phyloP scores from a whole-genome alignment of 805 yeast species.

The Sugiyamaella lignohabitans region DNA sequence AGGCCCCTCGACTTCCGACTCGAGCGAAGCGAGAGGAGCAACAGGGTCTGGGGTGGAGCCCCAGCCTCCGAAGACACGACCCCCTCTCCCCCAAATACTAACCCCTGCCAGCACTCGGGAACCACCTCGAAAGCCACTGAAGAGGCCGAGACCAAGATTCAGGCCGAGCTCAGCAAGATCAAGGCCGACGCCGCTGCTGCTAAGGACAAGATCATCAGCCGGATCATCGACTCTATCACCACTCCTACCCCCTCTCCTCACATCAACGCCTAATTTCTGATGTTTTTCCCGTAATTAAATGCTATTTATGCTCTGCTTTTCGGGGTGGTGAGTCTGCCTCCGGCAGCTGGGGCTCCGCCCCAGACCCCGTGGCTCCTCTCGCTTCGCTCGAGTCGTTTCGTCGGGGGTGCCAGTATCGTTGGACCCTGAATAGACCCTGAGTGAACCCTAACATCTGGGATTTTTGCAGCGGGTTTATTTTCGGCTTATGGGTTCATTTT shows the following conservation, averaged over 20 bases:
- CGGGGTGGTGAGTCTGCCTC: no score
- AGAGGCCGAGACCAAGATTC: constrained; percentile 70
- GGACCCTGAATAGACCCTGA: no score
- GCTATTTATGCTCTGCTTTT: background rate
- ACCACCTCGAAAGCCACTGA: constrained; percentile 69
- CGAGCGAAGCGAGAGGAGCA: no score
- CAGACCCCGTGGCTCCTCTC: background rate
- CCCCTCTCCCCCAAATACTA: background rate
- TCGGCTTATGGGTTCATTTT: no score
- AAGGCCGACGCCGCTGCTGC: constrained; percentile 56
- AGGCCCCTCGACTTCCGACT: no score
- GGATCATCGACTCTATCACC: constrained; percentile 72
- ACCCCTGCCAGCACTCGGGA: constrained; percentile 48
- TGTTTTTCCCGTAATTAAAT: background rate
- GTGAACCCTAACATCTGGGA: no score
- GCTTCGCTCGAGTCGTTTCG: background rate
- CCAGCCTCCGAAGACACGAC: no score
- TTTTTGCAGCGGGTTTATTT: no score
- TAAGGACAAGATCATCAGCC: constrained; percentile 60
- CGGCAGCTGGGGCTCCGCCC: no score
- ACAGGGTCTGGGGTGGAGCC: no score
- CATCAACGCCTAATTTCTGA: constrained; percentile 49
- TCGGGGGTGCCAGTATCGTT: no score
- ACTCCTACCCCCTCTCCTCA: constrained; percentile 79
- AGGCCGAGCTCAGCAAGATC: constrained; percentile 63